Conservation (phyloP, 2,329 filamentous ascomycete genomes). For the Monosporascus sp. region DNA sequence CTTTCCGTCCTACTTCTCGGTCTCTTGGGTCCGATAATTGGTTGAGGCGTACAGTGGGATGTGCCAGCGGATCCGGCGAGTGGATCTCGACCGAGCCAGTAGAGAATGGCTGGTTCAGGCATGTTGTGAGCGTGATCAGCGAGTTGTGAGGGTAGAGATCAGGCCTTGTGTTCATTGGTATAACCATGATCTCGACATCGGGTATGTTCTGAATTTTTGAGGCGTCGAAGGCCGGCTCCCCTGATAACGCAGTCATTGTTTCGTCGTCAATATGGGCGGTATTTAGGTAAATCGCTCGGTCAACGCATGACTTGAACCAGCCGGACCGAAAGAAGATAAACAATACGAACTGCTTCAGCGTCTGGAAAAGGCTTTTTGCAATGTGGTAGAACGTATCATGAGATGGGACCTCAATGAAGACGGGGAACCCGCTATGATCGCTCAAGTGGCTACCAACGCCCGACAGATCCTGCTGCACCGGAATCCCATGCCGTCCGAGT, state of each 20-base stretch:
- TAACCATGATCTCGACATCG: too few relatives aligned
- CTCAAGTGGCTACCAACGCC: constrained; percentile 6
- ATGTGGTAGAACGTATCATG: constrained; percentile 2
- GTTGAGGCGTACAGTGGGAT: background rate
- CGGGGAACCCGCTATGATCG: constrained; percentile 7
- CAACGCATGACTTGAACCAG: background rate
- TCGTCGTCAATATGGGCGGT: too few relatives aligned
- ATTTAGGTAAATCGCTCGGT: background rate
- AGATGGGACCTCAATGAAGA: constrained; percentile 5
- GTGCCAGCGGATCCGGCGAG: background rate
- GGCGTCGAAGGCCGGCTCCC: too few relatives aligned
- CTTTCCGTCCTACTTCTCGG: background rate
- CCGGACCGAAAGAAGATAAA: background rate
- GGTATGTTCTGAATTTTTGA: too few relatives aligned
- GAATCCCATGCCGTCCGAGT: background rate
- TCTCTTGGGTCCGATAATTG: background rate
- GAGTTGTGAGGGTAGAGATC: too few relatives aligned
- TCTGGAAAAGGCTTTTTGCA: constrained; percentile 1
- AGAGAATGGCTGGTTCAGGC: background rate
- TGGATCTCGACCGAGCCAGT: background rate
- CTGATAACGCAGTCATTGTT: background rate
- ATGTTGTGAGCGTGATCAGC: background rate
- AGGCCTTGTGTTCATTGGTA: too few relatives aligned
- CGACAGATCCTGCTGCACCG: constrained; percentile 4
- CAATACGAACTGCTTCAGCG: background rate